Evolutionary conservation across 2,329 filamentous ascomycete genomes (phyloP), one percentile per base, ranked within the genome.

Genomic region (Lachnellula cervina): DNA sequence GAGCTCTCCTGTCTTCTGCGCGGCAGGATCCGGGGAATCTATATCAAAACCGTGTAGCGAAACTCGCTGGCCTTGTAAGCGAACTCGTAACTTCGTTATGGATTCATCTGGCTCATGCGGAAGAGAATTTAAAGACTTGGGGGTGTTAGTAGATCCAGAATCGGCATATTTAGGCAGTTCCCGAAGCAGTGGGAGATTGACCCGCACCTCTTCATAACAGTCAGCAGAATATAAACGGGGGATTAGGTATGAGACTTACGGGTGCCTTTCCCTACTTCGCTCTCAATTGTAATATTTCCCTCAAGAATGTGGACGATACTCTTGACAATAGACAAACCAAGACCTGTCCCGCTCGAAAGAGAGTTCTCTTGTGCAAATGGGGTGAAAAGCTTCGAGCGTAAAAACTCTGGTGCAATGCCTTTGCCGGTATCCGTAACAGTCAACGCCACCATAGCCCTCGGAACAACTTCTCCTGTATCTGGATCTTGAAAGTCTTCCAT

Each of bases 401-500:
- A 71, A 60, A 84, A 88, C n/a, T 86, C 80, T 17, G 79, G 74
- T 0, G 80, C 82, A 56, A 88, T 88, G 4, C 85, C 86, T 59
- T 80, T 80, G 1, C 86, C 85, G 0, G 88, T 91, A 65, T 94
- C 90, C 59, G 83, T 80, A 19, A 94, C 87, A 34, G 87, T 83
- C 58, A 94, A 87, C 2, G 76, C 76, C 38, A 83, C 68, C 34
- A 60, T 57, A 16, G 62, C 62, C 44, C 67, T 58, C 4, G 65
- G 59, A 8, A 66, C 54, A 9, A 44, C 14, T 19, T 68, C 63
- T 25, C 51, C 53, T 7, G 40, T 51, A 11, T 60, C 58, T 17
- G 46, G 14, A 9, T 54, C 59, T 6, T 58, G 38, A 2, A 65
- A 56, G 55, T 65, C 62, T 23, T 67, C 67, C 58, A 70, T 66